phyloP scores from a whole-genome alignment of 164 flowering plant genomes.

The Chloranthus sessilifolius region DNA sequence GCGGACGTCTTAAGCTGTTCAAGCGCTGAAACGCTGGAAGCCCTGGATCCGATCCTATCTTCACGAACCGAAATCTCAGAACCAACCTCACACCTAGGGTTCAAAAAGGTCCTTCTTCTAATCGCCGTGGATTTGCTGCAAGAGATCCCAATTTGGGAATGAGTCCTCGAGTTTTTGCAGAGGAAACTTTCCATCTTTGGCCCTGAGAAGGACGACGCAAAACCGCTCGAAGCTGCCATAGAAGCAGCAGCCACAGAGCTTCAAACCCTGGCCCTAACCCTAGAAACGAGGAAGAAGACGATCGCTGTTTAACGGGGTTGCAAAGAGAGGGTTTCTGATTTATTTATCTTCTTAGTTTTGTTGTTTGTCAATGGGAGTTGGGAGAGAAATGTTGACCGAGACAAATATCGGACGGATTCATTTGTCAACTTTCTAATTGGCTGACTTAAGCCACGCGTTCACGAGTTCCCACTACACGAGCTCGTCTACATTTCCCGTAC shows the following conservation, averaged over 20 bases:
- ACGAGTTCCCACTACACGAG: too few relatives aligned
- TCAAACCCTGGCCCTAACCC: conserved; percentile 8
- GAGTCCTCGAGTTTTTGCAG: conserved; percentile 13
- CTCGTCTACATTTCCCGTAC: too few relatives aligned
- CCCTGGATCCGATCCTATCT: conserved; percentile 20
- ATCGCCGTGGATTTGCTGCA: conserved; percentile 12
- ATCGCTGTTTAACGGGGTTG: too few relatives aligned
- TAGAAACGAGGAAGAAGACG: not conserved
- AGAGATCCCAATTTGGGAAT: conserved; percentile 16
- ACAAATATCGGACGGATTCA: conserved; percentile 1
- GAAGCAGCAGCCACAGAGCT: conserved; percentile 7
- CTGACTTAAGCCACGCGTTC: conserved; percentile 20
- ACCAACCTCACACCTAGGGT: conserved; percentile 33
- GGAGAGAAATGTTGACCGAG: conserved; percentile 7
- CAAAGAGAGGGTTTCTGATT: not conserved
- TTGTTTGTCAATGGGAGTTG: not conserved
- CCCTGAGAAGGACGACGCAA: conserved; percentile 35
- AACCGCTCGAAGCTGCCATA: conserved; percentile 65
- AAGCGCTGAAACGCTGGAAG: conserved; percentile 67
- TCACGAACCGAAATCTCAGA: conserved; percentile 20
- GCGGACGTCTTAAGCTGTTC: conserved; percentile 82
- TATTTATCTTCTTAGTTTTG: too few relatives aligned
- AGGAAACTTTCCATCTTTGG: conserved; percentile 49
- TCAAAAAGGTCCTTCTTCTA: conserved; percentile 23
- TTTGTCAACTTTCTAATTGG: conserved; percentile 49